These are phyloP conservation scores for Lathyrus oleraceus DNA, from an alignment of 306 rosid genomes.

Conservation along the genomic window DNA sequence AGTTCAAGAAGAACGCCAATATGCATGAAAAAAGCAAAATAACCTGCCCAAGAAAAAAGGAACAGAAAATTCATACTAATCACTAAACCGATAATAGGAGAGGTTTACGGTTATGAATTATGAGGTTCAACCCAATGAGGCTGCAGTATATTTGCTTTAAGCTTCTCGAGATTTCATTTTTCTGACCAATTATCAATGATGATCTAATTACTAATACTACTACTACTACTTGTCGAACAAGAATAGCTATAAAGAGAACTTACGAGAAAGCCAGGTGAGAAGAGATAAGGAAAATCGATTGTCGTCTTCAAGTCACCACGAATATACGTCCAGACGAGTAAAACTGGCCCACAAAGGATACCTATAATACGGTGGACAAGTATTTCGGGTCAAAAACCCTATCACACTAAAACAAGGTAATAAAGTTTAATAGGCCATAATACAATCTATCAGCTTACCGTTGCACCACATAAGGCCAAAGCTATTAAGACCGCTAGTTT, in stretches of 20 bases:
- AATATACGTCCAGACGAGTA: slow-evolving; percentile 74
- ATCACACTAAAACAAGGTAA: background rate
- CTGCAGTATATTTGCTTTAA: background rate
- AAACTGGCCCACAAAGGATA: slow-evolving; percentile 71
- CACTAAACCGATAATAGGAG: background rate
- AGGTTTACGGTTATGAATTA: slow-evolving; percentile 1
- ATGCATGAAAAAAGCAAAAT: slow-evolving; percentile 80
- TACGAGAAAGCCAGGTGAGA: slow-evolving; percentile 89
- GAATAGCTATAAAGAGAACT: slow-evolving; percentile 32
- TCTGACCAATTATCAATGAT: slow-evolving; percentile 1
- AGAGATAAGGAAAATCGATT: slow-evolving; percentile 62
- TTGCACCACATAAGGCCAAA: slow-evolving; percentile 99
- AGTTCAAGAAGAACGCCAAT: slow-evolving; percentile 94
- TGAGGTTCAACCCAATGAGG: background rate
- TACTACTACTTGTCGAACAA: slow-evolving; percentile 11
- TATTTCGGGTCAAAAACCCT: slow-evolving; percentile 19
- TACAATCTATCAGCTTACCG: slow-evolving; percentile 51
- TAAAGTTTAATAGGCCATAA: slow-evolving; percentile 22
- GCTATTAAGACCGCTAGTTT: slow-evolving; percentile 96
- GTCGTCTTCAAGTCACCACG: slow-evolving; percentile 78
- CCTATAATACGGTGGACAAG: slow-evolving; percentile 48
- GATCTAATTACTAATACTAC: background rate
- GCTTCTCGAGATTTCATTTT: background rate
- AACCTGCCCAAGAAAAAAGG: slow-evolving; percentile 47
- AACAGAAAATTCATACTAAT: slow-evolving; percentile 10